Evolutionary conservation across 2,329 filamentous ascomycete species (phyloP), one percentile per base, ranked within the genome.

Genomic region (Colletotrichum tanaceti): DNA sequence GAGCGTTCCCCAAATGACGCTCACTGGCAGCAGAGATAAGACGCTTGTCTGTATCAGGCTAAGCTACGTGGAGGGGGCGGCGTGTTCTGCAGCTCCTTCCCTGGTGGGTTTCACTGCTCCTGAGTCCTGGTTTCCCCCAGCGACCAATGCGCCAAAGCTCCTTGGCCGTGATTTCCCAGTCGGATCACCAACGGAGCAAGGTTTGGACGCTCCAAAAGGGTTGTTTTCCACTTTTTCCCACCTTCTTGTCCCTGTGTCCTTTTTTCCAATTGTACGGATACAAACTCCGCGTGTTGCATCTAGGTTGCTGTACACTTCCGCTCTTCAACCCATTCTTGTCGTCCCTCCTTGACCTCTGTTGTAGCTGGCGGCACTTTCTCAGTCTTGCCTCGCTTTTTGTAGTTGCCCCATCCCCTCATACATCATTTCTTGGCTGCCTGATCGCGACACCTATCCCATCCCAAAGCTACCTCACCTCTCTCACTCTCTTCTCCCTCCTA

Each of bases 81-180:
- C 54, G 44, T 39, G 44, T 58, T 68, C 65, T 68, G 65, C 35
- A 60, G 62, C 65, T 68, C 49, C 62, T 59, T 44, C 24, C 7
- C 49, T 55, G 60, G 49, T 47, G 43, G 63, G 65, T 68, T 65
- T 68, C 65, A 68, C 44, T 57, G 49, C 44, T 55, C 49, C 46
- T 60, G 43, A 35, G 32, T 35, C 32, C 7, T 50, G 41, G 47
- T 24, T 11, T 54, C 58, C 64, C 65, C 50, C 20, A 20, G 55
- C 55, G 68, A 54, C 60, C 68, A 66, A 35, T 35, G 32, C 32
- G 32, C 32, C 32, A 9, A 68, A 70, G 68, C 68, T 70, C 65
- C 68, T 68, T 59, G 57, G 53, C 54, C 46, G 63, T 66, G 67
- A 62, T 65, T 68, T 70, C 58, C 65, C 58, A 63, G 46, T 52